Base-by-base conservation (phyloP, 345 rosid species). In the Passiflora organensis region DNA sequence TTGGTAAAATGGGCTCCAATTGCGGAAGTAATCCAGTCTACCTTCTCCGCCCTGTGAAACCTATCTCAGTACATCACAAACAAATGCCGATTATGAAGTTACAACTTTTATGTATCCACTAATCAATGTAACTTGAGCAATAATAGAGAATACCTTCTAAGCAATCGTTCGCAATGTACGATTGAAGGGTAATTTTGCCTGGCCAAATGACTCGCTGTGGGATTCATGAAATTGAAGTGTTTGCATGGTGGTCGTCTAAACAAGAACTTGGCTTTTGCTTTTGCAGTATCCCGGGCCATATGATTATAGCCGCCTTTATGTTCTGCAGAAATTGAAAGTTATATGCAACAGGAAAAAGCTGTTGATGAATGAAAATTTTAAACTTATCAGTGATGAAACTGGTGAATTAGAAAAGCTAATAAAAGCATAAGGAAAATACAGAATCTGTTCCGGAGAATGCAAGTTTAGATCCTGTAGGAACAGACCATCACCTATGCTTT, bases 191-290 rank as follows among this genome's bases (percentile, higher is more conserved):
- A 72, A 68, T 72, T 77, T 70, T 67, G 84, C 77, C 84, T 88
- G 52, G 99, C 91, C 75, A 91, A 74, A 43, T 79, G 80, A 81
- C 90, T 86, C 22, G 83, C 93, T 16, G 99, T 88, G 5, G 99
- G 96, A 59, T 77, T 86, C 80, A 86, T 82, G 55, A 86, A 76
- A 71, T 82, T 76, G 24, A 89, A 82, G 60, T 63, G 66, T 48
- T 70, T 81, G 34, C 68, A 50, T 56, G 63, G 18, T 28, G 74
- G 49, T 39, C 73, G 17, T 76, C 70, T 76, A 1, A 20, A 44
- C 32, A 16, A 42, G 22, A 69, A 50, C 53, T 71, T 73, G 0
- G 56, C 44, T 13, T 37, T 60, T 39, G 54, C 52, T 45, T 55
- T 66, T 6, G 44, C 6, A 39, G 45, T 44, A 50, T 50, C 65